Evolutionary conservation across 225 moss, liverwort and hornwort genomes (phyloP), one percentile per base, ranked within the genome.

Genomic region (Lunularia cruciata): DNA sequence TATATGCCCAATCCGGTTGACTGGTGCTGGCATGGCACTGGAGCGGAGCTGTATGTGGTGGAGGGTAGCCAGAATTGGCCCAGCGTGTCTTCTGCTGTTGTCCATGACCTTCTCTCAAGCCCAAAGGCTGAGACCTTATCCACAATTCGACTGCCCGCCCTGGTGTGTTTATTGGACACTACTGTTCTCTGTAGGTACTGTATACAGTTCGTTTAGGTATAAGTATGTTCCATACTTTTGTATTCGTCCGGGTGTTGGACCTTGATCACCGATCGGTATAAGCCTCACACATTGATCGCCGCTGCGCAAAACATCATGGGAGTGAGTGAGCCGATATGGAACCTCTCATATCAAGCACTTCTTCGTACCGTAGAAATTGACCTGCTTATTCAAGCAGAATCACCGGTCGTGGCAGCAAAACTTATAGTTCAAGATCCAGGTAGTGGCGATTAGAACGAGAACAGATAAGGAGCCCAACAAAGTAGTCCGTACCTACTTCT

Each of bases 121-220:
- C 52, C 52, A 53, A 53, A 53, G 52, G 52, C 52, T 53, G 52
- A 53, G 27, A 25, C 52, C 52, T 53, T 53, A 53, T 53, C 52
- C 52, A 53, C 52, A 22, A 22, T 53, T 26, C 23, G 10, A 8
- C 52, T 26, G 3, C 27, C 52, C 43, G 23, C 52, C 8, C 23
- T 53, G 25, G 43, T 43, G 43, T 11, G 12, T 16, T 1, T 16
- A 43, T 10, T 10, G 43, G 11, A 43, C 43, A 43, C 43, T 6
- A 43, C 43, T 43, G 43, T 43, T 10, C 16, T 43, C 11, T 43
- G 16, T n/a, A n/a, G n/a, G n/a, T 16, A 6, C 11, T 43, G 43
- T 2, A 5, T 13, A 5, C 40, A 13, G 7, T 40, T 13, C 7
- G 40, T 40, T 16, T 16, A 43, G 11, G 43, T 43, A 43, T 1